A percentile compares a stretch with the other conserved stretches of the same genome.
Conservation (phyloP, 176 grass and related monocot genomes). For the Calamus simplicifolius region DNA sequence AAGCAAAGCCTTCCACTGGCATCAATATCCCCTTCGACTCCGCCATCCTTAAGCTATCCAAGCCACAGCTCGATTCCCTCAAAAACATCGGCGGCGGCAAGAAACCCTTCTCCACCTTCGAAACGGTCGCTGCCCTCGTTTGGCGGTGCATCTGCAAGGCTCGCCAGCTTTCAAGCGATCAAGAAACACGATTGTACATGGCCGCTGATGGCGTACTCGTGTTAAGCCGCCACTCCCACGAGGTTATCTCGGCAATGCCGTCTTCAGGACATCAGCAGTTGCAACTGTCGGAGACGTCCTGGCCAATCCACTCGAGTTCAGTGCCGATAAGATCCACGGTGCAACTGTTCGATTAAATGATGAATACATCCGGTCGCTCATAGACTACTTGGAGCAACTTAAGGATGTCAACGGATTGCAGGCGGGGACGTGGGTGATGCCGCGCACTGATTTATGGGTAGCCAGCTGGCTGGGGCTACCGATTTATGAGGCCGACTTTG, state of each 20-base stretch:
- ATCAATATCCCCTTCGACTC: slow-evolving; percentile 4
- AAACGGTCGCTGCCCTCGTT: slow-evolving; percentile 43
- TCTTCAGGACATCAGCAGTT: slow-evolving; percentile 36
- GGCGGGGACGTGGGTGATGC: slow-evolving; percentile 29
- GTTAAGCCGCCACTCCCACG: slow-evolving; percentile 34
- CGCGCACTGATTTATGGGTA: slow-evolving; percentile 32
- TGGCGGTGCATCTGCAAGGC: slow-evolving; percentile 59
- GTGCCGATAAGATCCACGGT: slow-evolving; percentile 15
- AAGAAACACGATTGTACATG: slow-evolving; percentile 45
- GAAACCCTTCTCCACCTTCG: slow-evolving; percentile 37
- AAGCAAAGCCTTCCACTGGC: background rate
- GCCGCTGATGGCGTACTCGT: slow-evolving; percentile 58
- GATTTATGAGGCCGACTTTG: slow-evolving; percentile 56
- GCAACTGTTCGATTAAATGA: slow-evolving; percentile 39
- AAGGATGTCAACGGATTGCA: slow-evolving; percentile 17
- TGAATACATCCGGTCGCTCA: slow-evolving; percentile 27
- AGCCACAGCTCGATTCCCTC: slow-evolving; percentile 29
- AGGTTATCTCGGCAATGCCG: slow-evolving; percentile 57
- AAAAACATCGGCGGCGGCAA: slow-evolving; percentile 18
- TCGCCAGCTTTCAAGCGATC: slow-evolving; percentile 12
- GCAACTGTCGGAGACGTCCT: slow-evolving; percentile 34
- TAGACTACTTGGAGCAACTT: slow-evolving; percentile 32
- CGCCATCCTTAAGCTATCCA: slow-evolving; percentile 33
- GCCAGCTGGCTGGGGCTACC: slow-evolving; percentile 54
- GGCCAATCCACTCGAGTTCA: slow-evolving; percentile 16